A percentile compares a stretch with the other conserved stretches of the same genome.
Evolutionary conservation across 2,329 filamentous ascomycete genomes (phyloP).

Genomic region (Bimuria novae-zelandiae): DNA sequence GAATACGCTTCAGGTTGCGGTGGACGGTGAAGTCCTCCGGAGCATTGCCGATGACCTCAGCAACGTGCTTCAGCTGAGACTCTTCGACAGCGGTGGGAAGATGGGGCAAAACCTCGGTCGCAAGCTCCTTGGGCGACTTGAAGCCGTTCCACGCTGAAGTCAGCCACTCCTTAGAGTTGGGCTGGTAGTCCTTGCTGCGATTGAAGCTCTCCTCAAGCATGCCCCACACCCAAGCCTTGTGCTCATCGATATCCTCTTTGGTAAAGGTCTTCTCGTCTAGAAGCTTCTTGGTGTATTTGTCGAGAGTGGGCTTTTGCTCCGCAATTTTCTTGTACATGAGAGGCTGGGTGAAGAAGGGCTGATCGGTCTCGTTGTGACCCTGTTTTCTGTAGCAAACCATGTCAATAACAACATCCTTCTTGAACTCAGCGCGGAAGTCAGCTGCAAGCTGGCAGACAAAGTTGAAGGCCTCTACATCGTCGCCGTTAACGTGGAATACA

Average conservation of each 20-base stretch:
- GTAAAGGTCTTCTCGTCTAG: slow-evolving; percentile 92
- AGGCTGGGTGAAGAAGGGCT: slow-evolving; percentile 99
- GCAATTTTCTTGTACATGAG: slow-evolving; percentile 99
- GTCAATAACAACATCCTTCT: slow-evolving; percentile 97
- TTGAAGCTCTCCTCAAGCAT: slow-evolving; percentile 98
- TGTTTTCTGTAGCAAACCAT: slow-evolving; percentile 99
- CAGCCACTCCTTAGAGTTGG: slow-evolving; percentile 96
- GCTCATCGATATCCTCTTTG: slow-evolving; percentile 96
- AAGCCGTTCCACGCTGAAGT: slow-evolving; percentile 99
- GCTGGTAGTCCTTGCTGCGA: slow-evolving; percentile 96
- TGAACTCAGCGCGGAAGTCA: slow-evolving; percentile 98
- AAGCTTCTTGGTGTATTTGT: slow-evolving; percentile 90
- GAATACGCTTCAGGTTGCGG: slow-evolving; percentile 96
- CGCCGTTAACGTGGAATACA: slow-evolving; percentile 98
- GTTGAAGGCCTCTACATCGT: slow-evolving; percentile 98
- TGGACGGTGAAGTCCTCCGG: slow-evolving; percentile 89
- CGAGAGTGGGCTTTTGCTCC: slow-evolving; percentile 80
- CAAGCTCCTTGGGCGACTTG: slow-evolving; percentile 97
- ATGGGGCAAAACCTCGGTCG: slow-evolving; percentile 91
- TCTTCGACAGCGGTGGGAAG: slow-evolving; percentile 79
- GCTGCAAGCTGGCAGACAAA: slow-evolving; percentile 96
- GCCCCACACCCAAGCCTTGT: slow-evolving; percentile 99
- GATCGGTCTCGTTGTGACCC: slow-evolving; percentile 99
- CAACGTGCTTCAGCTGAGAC: slow-evolving; percentile 79
- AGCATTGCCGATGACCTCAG: slow-evolving; percentile 73